Percentiles rank a stretch among this genome's conserved stretches.
These are phyloP conservation scores for Cyclotella sp. DNA, from an alignment of 108 stramenopile species.

Conservation along the genomic window DNA sequence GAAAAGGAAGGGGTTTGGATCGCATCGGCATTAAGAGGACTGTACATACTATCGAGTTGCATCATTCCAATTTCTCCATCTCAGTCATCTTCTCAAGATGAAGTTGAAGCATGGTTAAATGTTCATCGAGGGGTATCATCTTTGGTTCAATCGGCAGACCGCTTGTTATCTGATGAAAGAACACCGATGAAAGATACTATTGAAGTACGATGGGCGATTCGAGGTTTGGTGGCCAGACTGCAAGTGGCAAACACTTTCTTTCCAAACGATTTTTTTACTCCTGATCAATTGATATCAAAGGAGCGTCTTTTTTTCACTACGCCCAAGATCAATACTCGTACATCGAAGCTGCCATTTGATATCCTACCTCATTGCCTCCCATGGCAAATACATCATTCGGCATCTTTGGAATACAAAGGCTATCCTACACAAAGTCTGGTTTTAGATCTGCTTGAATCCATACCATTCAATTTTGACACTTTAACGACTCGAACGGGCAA, in stretches of 20 bases:
- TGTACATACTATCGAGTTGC: constrained; percentile 50
- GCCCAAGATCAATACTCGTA: constrained; percentile 52
- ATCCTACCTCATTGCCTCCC: constrained; percentile 62
- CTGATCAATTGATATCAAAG: background rate
- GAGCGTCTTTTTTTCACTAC: constrained; percentile 24
- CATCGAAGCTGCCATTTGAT: constrained; percentile 68
- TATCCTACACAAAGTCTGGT: constrained; percentile 40
- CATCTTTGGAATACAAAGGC: constrained; percentile 23
- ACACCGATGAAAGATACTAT: constrained; percentile 56
- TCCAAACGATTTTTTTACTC: background rate
- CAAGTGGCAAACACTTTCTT: constrained; percentile 28
- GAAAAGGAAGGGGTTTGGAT: constrained; percentile 62
- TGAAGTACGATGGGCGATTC: constrained; percentile 63
- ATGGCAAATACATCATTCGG: constrained; percentile 42
- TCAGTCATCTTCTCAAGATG: constrained; percentile 9
- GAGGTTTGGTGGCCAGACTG: constrained; percentile 54
- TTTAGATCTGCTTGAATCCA: constrained; percentile 38
- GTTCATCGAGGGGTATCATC: constrained; percentile 36
- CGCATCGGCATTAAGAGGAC: constrained; percentile 49
- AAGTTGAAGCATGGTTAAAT: constrained; percentile 32
- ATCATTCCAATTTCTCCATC: constrained; percentile 32
- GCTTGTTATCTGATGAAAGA: constrained; percentile 25
- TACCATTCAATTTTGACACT: constrained; percentile 72
- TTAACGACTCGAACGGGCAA: constrained; percentile 65
- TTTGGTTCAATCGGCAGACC: constrained; percentile 50